A percentile compares a stretch with the other conserved stretches of the same genome.
Conservation (phyloP, 768 basidiomycete species). For the Panellus pusillus region DNA sequence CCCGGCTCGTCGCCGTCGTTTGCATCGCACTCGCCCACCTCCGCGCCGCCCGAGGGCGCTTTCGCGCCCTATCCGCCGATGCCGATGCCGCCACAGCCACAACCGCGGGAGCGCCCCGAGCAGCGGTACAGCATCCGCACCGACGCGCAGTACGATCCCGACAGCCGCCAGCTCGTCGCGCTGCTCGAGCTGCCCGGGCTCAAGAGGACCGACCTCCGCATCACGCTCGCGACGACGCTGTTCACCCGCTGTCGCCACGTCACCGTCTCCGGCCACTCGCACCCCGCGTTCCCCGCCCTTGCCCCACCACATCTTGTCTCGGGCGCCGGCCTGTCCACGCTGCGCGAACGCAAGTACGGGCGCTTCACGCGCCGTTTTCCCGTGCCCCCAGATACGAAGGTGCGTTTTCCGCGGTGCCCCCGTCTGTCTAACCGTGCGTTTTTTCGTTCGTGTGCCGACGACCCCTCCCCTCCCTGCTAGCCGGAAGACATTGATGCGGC, state of each 20-base stretch:
- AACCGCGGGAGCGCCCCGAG: slow-evolving; percentile 8
- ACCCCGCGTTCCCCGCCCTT: slow-evolving; percentile 39
- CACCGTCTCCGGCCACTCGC: slow-evolving; percentile 48
- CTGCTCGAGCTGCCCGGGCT: slow-evolving; percentile 73
- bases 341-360: slow-evolving; percentile 54
- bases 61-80: not conserved
- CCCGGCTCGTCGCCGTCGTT: slow-evolving; percentile 8
- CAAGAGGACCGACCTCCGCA: slow-evolving; percentile 53
- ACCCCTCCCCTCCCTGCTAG: slow-evolving; percentile 34
- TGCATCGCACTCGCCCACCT: slow-evolving; percentile 2
- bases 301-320: slow-evolving; percentile 4
- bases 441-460: slow-evolving; percentile 16
- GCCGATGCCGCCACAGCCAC: not conserved
- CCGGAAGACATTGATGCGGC: slow-evolving; percentile 52
- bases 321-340: not conserved
- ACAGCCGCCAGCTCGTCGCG: slow-evolving; percentile 51
- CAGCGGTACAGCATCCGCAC: slow-evolving; percentile 52
- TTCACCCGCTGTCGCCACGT: slow-evolving; percentile 66
- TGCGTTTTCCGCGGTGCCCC: slow-evolving; percentile 31
- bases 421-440: slow-evolving; percentile 21
- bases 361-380: slow-evolving; percentile 48
- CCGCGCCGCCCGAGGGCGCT: slow-evolving; percentile 3
- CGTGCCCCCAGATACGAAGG: slow-evolving; percentile 58
- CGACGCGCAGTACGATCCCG: slow-evolving; percentile 58
- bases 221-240: slow-evolving; percentile 59